Conservation (phyloP, 495 filamentous ascomycete species). For the Cladorrhinum samala region DNA sequence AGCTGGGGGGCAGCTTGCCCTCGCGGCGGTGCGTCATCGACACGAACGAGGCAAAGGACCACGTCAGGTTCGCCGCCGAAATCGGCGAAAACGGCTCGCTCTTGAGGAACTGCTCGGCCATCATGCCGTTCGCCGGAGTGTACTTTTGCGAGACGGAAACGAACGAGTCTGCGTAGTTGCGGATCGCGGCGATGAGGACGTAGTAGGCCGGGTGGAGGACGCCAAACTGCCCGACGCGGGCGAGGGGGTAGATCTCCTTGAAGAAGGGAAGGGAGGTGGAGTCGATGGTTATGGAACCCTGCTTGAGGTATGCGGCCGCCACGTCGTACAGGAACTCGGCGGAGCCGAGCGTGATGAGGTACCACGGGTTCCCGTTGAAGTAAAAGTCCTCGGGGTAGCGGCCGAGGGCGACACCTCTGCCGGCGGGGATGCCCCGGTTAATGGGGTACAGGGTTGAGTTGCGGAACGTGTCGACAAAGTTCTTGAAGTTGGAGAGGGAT, state of each 20-base stretch:
- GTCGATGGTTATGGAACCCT: constrained; percentile 45
- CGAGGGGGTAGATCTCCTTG: constrained; percentile 40
- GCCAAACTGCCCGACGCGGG: constrained; percentile 24
- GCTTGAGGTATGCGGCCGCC: constrained; percentile 46
- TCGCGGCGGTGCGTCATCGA: constrained; percentile 43
- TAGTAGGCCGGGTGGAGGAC: constrained; percentile 1
- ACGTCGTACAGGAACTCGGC: constrained; percentile 60
- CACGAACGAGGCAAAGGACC: constrained; percentile 57
- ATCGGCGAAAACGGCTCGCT: constrained; percentile 38
- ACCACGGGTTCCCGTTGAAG: constrained; percentile 59
- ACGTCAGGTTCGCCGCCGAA: constrained; percentile 57
- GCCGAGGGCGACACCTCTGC: constrained; percentile 53
- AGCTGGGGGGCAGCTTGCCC: constrained; percentile 45
- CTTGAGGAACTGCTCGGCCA: constrained; percentile 56
- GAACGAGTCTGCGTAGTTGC: constrained; percentile 56
- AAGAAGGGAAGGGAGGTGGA: constrained; percentile 50
- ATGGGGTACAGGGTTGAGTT: constrained; percentile 41
- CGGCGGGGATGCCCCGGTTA: constrained; percentile 41
- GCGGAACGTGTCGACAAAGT: constrained; percentile 56
- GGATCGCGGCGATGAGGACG: constrained; percentile 40
- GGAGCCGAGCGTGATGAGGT: constrained; percentile 52
- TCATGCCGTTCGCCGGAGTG: constrained; percentile 45
- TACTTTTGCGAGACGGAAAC: constrained; percentile 46
- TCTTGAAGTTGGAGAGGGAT: constrained; percentile 57
- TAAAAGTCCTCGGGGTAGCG: constrained; percentile 63